phyloP scores from a whole-genome alignment of 768 basidiomycete species.

The Dacryopinax spathularia region DNA sequence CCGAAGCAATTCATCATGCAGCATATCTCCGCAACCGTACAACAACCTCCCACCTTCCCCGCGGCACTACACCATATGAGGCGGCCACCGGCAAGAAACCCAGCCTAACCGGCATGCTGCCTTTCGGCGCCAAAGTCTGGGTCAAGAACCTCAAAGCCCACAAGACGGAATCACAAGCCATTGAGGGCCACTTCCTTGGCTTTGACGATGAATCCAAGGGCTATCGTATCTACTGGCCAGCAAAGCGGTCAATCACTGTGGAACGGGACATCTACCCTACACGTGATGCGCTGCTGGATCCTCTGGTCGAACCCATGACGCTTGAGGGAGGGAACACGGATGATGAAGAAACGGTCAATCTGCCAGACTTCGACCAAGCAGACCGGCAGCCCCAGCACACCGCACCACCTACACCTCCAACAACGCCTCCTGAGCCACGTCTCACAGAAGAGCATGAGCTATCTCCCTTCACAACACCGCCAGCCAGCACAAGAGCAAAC shows the following conservation, averaged over 20 bases:
- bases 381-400: background rate
- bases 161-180: slow-evolving; percentile 4
- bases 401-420: no score
- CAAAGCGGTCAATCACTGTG: background rate
- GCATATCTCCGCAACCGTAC: background rate
- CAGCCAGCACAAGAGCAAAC: no score
- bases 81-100: background rate
- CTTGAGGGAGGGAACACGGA: no score
- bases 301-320: no score
- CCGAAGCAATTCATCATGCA: slow-evolving; percentile 4
- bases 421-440: no score
- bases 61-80: slow-evolving; percentile 3
- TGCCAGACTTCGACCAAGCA: background rate
- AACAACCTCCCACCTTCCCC: background rate
- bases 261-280: background rate
- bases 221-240: background rate
- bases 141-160: background rate
- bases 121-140: slow-evolving; percentile 6
- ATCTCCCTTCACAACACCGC: no score
- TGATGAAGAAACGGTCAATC: no score
- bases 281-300: no score
- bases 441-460: no score
- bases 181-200: background rate
- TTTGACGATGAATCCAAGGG: slow-evolving; percentile 4
- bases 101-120: background rate